Conservation (phyloP, 352 stramenopile species). For the Globisporangium spiculum region DNA sequence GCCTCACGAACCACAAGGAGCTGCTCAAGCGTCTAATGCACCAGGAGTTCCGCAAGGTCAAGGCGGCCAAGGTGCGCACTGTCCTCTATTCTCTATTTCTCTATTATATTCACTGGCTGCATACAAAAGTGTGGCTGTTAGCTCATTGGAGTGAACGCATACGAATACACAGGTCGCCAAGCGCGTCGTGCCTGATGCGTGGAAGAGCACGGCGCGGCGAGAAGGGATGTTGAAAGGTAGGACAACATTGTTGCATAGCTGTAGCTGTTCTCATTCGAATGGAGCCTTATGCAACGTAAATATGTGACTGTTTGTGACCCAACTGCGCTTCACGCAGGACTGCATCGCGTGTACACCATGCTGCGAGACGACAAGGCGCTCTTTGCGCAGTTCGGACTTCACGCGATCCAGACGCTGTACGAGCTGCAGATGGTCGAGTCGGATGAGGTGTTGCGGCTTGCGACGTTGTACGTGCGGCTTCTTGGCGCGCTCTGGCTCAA, state of each 20-base stretch:
- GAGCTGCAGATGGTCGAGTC: conserved; percentile 60
- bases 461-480: conserved; percentile 56
- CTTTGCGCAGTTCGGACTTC: conserved; percentile 31
- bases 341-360: conserved; percentile 42
- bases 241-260: not conserved
- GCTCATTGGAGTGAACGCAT: not conserved
- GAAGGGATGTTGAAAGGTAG: conserved; percentile 43
- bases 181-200: conserved; percentile 46
- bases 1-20: conserved; percentile 85
- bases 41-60: conserved; percentile 76
- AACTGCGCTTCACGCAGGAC: conserved; percentile 10
- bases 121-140: not conserved
- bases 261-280: no score
- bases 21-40: conserved; percentile 88
- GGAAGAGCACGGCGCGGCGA: conserved; percentile 49
- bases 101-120: no score
- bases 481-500: conserved; percentile 54
- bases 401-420: conserved; percentile 64
- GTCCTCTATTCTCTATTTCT: not conserved
- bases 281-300: not conserved
- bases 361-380: conserved; percentile 24
- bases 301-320: not conserved
- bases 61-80: conserved; percentile 52
- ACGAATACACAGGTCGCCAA: conserved; percentile 37
- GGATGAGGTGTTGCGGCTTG: conserved; percentile 37